These are phyloP conservation scores for Boletus patriciae DNA, from an alignment of 768 basidiomycete species.

Conservation along the genomic window DNA sequence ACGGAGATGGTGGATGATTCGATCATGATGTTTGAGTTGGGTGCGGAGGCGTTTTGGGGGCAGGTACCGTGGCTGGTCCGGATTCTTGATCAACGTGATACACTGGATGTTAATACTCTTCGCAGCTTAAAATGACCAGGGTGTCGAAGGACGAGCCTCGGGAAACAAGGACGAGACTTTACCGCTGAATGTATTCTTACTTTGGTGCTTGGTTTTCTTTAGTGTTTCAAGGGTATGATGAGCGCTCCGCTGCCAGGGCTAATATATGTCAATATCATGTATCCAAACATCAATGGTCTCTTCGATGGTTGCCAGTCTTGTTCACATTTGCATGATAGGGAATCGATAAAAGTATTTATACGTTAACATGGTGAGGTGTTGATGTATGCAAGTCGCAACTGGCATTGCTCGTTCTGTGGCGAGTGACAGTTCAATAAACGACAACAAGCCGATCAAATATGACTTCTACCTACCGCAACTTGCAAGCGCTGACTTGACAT, in stretches of 20 bases:
- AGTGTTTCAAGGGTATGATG: too few relatives aligned
- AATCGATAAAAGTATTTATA: too few relatives aligned
- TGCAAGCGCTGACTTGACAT: too few relatives aligned
- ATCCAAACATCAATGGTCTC: too few relatives aligned
- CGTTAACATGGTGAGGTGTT: too few relatives aligned
- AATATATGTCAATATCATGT: neutral
- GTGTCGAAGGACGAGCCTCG: neutral
- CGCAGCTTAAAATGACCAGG: neutral
- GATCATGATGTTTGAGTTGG: constrained; percentile 11
- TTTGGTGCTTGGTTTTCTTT: neutral
- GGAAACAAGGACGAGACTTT: neutral
- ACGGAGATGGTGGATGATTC: constrained; percentile 10
- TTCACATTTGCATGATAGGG: too few relatives aligned
- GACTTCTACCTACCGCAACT: too few relatives aligned
- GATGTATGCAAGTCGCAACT: too few relatives aligned
- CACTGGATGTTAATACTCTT: neutral
- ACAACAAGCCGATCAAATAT: too few relatives aligned
- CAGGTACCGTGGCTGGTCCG: constrained; percentile 7
- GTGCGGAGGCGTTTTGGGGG: constrained; percentile 7
- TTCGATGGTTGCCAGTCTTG: too few relatives aligned
- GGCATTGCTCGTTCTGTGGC: too few relatives aligned
- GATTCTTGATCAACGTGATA: neutral
- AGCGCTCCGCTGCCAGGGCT: neutral
- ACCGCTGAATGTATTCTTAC: neutral
- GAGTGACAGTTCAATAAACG: too few relatives aligned